Evolutionary conservation across 805 yeast species (phyloP).

Genomic region (Kuraishia borneana): DNA sequence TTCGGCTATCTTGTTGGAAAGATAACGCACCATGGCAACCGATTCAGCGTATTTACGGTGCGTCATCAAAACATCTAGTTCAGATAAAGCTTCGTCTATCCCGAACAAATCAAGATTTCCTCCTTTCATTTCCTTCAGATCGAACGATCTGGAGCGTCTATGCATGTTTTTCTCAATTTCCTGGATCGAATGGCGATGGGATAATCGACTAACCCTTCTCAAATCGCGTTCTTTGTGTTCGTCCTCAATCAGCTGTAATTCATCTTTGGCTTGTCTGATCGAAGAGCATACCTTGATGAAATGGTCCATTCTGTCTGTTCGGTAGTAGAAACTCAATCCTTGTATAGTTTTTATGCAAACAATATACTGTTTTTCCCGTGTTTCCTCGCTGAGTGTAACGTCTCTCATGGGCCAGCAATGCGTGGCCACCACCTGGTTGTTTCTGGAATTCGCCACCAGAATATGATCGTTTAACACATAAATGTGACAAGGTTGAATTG

Average conservation of each 20-base stretch:
- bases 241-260: conserved; percentile 40
- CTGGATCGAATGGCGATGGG: conserved; percentile 30
- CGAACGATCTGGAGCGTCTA: conserved; percentile 43
- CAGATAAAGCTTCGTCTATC: conserved; percentile 36
- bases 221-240: conserved; percentile 34
- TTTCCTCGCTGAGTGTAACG: conserved; percentile 33
- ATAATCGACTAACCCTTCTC: conserved; percentile 29
- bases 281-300: conserved; percentile 41
- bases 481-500: conserved; percentile 63
- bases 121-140: conserved; percentile 15
- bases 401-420: conserved; percentile 73
- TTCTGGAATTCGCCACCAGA: conserved; percentile 57
- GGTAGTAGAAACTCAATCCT: conserved; percentile 39
- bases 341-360: conserved; percentile 3
- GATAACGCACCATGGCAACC: conserved; percentile 19
- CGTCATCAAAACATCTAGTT: conserved; percentile 36
- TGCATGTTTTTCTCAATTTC: conserved; percentile 53
- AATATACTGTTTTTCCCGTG: conserved; percentile 9
- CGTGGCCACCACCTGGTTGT: conserved; percentile 39
- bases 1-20: conserved; percentile 11
- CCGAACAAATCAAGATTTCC: not conserved
- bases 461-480: conserved; percentile 71
- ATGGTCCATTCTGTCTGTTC: conserved; percentile 50
- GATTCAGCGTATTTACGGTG: conserved; percentile 33
- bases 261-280: conserved; percentile 51